Evolutionary conservation across 2,329 filamentous ascomycete genomes (phyloP), one percentile per base, ranked within the genome.

Genomic region (Fusarium austroafricanum): DNA sequence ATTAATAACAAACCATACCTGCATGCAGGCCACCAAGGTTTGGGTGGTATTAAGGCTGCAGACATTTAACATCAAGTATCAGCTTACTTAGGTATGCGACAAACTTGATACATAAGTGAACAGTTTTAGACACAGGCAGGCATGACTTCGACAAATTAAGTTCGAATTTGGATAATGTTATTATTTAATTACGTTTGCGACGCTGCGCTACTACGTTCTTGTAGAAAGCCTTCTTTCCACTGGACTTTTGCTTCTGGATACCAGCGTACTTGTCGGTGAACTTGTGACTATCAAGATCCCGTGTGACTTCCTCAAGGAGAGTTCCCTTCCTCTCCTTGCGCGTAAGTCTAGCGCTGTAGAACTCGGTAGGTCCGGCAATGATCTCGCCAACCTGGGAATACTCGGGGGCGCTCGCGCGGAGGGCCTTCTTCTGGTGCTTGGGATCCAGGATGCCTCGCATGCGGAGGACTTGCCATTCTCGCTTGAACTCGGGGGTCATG

Each of bases 351-450:
- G 89, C 87, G 75, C 87, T 94, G 82, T 90, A 93, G 80, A 90
- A 97, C 75, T 98, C 95, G 2, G 93, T 94, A 2, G 94, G 90
- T 2, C 94, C 94, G 74, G 96, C 91, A 56, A 97, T 87, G 61
- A 99, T 88, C 8, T 92, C 95, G 58, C 95, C 96, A 28, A 97
- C 88, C 73, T 97, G 93, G 20, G 92, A 96, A 76, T 92, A 98
- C 64, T 93, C 89, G 2, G 96, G 96, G 11, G 76, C 72, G 38
- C 65, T 75, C 60, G 87, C 84, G 76, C 91, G 94, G 55, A 88
- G 86, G 51, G 95, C 90, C 79, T 97, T 98, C 78, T 95, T 96
- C 84, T 97, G 97, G 75, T 95, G 92, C 77, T 98, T 95, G 1
- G 94, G 90, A 70, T 98, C 95, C 21, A 98, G 84, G 20, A 97